phyloP scores from a whole-genome alignment of 441 rosid species.

The Adansonia rubrostipa region DNA sequence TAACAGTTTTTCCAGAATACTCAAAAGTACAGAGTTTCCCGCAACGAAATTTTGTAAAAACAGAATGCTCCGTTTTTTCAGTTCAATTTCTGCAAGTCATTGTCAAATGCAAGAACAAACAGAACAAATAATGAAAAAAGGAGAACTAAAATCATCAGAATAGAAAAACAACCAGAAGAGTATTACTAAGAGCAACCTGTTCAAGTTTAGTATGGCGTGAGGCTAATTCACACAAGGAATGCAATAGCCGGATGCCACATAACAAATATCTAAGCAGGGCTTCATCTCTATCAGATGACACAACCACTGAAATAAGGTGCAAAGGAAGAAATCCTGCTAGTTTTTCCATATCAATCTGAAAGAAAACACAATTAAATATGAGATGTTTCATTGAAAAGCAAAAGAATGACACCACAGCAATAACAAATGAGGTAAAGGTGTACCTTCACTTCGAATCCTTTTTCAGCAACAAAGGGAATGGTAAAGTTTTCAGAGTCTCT shows the following conservation, averaged over 20 bases:
- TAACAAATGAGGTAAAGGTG: slow-evolving; percentile 8
- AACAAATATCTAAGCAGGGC: slow-evolving; percentile 52
- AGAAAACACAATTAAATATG: slow-evolving; percentile 29
- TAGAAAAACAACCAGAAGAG: slow-evolving; percentile 12
- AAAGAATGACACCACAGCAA: slow-evolving; percentile 21
- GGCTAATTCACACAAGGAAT: slow-evolving; percentile 80
- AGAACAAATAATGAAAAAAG: not conserved
- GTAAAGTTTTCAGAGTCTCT: slow-evolving; percentile 71
- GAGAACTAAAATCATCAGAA: slow-evolving; percentile 9
- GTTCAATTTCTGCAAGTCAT: slow-evolving; percentile 1
- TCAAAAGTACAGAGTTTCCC: not conserved
- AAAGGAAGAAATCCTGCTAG: slow-evolving; percentile 74
- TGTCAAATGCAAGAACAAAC: slow-evolving; percentile 10
- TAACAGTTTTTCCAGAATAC: slow-evolving; percentile 1
- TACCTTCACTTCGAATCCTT: slow-evolving; percentile 65
- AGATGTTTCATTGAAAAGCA: not conserved
- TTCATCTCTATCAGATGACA: slow-evolving; percentile 62
- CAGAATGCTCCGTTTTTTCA: not conserved
- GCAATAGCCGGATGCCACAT: slow-evolving; percentile 77
- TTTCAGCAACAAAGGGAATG: slow-evolving; percentile 44
- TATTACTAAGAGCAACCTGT: slow-evolving; percentile 62
- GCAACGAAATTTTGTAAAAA: not conserved
- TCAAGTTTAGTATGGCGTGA: slow-evolving; percentile 72
- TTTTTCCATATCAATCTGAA: slow-evolving; percentile 88
- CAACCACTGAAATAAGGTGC: slow-evolving; percentile 79